A percentile compares a stretch with the other conserved stretches of the same genome.
Evolutionary conservation across 106 monocot genomes (phyloP).

Genomic region (Allium cepa): DNA sequence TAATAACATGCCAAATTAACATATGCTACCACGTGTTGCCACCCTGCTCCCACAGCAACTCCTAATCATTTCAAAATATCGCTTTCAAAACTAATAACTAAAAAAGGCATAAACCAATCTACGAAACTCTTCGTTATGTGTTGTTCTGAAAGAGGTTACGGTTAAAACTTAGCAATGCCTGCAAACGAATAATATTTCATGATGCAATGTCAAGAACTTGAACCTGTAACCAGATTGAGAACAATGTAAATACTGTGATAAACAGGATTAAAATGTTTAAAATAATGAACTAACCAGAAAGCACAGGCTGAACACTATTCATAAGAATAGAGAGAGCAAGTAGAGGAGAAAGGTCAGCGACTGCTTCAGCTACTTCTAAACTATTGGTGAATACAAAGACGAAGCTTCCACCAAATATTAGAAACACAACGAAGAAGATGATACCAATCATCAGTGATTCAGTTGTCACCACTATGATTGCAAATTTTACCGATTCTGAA

Average conservation of each 20-base stretch:
- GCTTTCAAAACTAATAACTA: background rate
- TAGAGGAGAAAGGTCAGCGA: conserved; percentile 56
- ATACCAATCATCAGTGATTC: conserved; percentile 41
- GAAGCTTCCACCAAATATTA: conserved; percentile 33
- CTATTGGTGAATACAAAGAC: conserved; percentile 58
- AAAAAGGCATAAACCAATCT: too few species aligned
- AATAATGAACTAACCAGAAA: conserved; percentile 34
- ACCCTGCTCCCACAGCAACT: conserved; percentile 78
- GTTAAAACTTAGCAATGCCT: background rate
- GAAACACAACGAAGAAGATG: conserved; percentile 38
- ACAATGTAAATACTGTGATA: too few species aligned
- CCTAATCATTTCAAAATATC: conserved; percentile 22
- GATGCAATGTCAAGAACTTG: background rate
- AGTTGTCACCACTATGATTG: conserved; percentile 27
- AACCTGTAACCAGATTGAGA: background rate
- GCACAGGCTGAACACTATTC: conserved; percentile 79
- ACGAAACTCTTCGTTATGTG: too few species aligned
- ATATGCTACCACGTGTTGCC: conserved; percentile 75
- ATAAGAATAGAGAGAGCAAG: conserved; percentile 69
- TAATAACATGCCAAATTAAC: conserved; percentile 80
- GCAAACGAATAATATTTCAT: background rate
- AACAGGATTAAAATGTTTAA: background rate
- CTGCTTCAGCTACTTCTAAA: conserved; percentile 35
- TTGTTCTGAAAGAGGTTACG: background rate
- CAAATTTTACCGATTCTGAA: conserved; percentile 47